phyloP scores from a whole-genome alignment of 495 filamentous ascomycete species.

The Penicillium dipodomyicola region DNA sequence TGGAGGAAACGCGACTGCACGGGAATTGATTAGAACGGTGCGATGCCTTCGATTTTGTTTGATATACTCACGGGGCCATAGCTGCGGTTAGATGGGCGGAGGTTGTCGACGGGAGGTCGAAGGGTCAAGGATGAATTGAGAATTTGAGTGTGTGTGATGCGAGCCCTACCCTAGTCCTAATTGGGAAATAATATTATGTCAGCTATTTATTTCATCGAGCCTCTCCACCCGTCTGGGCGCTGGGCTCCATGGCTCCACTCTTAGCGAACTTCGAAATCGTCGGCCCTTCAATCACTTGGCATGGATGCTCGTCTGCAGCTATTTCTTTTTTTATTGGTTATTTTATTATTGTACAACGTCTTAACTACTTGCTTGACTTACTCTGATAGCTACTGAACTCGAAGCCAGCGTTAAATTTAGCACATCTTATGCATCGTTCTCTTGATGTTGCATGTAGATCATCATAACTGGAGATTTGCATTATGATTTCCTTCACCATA shows the following conservation, averaged over 20 bases:
- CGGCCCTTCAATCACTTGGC: background rate
- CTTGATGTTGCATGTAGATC: background rate
- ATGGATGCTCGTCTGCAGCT: background rate
- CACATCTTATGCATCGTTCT: background rate
- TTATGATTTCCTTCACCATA: background rate
- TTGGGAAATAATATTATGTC: background rate
- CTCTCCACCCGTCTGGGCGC: background rate
- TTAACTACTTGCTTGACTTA: background rate
- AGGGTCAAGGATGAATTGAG: conserved; percentile 3
- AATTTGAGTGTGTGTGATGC: conserved; percentile 5
- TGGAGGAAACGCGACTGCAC: conserved; percentile 72
- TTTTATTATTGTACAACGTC: background rate
- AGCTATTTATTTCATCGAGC: background rate
- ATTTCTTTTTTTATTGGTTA: background rate
- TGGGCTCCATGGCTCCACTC: background rate
- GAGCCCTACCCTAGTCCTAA: conserved; percentile 5
- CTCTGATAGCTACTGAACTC: background rate
- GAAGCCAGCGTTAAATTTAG: background rate
- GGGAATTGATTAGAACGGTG: conserved; percentile 35
- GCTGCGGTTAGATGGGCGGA: conserved; percentile 29
- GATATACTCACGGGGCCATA: conserved; percentile 55
- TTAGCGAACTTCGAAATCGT: background rate
- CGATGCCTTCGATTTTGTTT: conserved; percentile 11
- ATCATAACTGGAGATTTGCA: background rate
- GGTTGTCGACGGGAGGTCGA: conserved; percentile 12